Conservation (phyloP, 1,139 yeast species). For the Wickerhamomyces sp. region DNA sequence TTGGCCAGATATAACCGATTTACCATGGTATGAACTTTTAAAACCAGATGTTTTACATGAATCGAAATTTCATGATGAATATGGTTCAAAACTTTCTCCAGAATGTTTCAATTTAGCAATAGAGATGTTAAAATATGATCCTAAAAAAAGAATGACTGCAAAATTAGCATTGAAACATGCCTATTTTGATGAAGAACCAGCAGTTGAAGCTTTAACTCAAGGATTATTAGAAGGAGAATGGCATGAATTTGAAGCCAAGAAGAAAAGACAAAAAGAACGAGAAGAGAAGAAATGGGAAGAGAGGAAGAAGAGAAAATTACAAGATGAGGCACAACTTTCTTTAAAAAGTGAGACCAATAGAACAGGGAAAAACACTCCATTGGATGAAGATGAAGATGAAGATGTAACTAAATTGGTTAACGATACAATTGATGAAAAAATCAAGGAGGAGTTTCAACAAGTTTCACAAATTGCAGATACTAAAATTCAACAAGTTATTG, state of each 20-base stretch:
- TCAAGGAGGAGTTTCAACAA: too few species aligned
- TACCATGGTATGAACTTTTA: slow-evolving; percentile 93
- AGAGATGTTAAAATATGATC: slow-evolving; percentile 62
- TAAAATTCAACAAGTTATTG: neutral
- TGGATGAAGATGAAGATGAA: too few species aligned
- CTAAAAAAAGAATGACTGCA: slow-evolving; percentile 58
- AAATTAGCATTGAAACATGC: slow-evolving; percentile 55
- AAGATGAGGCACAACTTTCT: too few species aligned
- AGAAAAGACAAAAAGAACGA: slow-evolving; percentile 62
- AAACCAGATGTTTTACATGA: slow-evolving; percentile 45
- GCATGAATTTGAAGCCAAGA: slow-evolving; percentile 96
- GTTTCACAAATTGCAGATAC: neutral
- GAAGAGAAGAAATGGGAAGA: slow-evolving; percentile 28
- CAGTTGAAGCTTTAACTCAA: slow-evolving; percentile 47
- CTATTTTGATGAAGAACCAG: slow-evolving; percentile 70
- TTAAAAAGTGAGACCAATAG: too few species aligned
- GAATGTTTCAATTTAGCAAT: slow-evolving; percentile 63
- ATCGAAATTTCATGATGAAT: slow-evolving; percentile 45
- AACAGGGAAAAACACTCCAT: too few species aligned
- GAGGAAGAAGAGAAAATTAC: slow-evolving; percentile 12
- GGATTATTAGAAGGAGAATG: slow-evolving; percentile 66
- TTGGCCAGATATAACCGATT: slow-evolving; percentile 72
- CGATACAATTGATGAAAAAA: too few species aligned
- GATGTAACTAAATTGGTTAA: too few species aligned
- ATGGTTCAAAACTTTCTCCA: slow-evolving; percentile 38